Base-by-base conservation (phyloP, 1,284 basidiomycete genomes). In the Irpex sp. region DNA sequence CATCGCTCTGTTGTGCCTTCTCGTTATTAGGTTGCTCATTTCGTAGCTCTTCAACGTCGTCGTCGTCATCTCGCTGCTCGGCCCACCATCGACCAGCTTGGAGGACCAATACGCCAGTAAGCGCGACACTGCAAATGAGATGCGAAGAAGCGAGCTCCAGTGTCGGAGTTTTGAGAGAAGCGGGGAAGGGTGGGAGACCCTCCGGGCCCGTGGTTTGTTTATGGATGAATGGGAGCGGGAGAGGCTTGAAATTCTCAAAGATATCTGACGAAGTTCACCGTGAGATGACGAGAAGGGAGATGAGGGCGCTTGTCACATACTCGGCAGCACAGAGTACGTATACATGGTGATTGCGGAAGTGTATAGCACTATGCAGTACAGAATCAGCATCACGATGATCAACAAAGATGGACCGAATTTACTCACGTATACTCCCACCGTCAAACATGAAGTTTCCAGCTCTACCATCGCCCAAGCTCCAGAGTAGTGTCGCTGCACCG, bases 401-500 rank as follows among this genome's bases (percentile, higher is more conserved):
- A 37, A 21, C 26, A 21, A 60, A 37, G 21, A 59, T 17, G 57
- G 52, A 38, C 26, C 40, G 49, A 36, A 34, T 17, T 66, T 15
- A 79, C 89, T 73, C 67, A 93, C 91, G 90, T 69, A 92, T 87
- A 73, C 91, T 92, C 52, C 87, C 92, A 21, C 91, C 91, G 69
- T 93, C 91, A 71, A 93, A 93, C 91, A 93, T 93, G 70, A 93
- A 78, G 74, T 93, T 93, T 44, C 85, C 89, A 1, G 91, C 92
- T 68, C 85, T 77, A 6, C 89, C 85, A 67, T 93, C 91, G 31
- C 84, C 79, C 66, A 93, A 78, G 73, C 89, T 92, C 87, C 87
- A 90, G 17, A 91, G 77, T 62, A 93, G 85, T 52, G 87, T 88
- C 26, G 79, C 73, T 2, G 78, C 88, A 4, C 91, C 91, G 21